Percentiles rank a stretch among this genome's conserved stretches.
Conservation (phyloP, 805 yeast species). For the Starmerella davenportii region DNA sequence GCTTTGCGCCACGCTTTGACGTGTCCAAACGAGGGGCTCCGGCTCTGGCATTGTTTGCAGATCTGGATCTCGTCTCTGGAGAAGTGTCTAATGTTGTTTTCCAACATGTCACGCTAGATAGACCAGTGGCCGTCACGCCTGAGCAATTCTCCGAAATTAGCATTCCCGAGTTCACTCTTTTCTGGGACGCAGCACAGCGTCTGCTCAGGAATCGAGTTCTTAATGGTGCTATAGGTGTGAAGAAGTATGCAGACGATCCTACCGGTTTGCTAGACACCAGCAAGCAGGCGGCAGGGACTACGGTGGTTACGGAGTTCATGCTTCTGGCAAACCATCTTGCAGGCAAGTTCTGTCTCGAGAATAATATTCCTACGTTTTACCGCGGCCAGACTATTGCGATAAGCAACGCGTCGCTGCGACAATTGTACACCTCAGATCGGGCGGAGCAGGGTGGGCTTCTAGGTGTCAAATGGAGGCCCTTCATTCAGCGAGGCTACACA, state of each 20-base stretch:
- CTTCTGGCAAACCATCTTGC: slow-evolving; percentile 45
- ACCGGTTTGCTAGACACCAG: not conserved
- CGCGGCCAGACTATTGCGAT: slow-evolving; percentile 18
- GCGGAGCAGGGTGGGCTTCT: slow-evolving; percentile 2
- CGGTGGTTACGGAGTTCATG: slow-evolving; percentile 72
- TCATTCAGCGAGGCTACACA: slow-evolving; percentile 36
- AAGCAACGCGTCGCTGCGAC: not conserved
- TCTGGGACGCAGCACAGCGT: slow-evolving; percentile 19
- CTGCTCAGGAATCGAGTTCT: slow-evolving; percentile 22
- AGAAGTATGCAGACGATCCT: slow-evolving; percentile 18
- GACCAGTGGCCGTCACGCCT: not conserved
- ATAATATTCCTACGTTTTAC: slow-evolving; percentile 18
- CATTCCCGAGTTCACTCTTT: slow-evolving; percentile 16
- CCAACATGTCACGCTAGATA: slow-evolving; percentile 1
- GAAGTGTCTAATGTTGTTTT: slow-evolving; percentile 1
- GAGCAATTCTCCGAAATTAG: not conserved
- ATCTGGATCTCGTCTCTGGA: slow-evolving; percentile 2
- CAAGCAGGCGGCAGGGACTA: slow-evolving; percentile 28
- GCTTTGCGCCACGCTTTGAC: slow-evolving; percentile 1
- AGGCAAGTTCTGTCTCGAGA: slow-evolving; percentile 16
- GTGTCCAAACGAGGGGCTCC: slow-evolving; percentile 2
- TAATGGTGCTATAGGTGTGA: slow-evolving; percentile 28
- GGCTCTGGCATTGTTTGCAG: slow-evolving; percentile 7
- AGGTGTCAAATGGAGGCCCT: slow-evolving; percentile 28
- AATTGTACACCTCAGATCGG: slow-evolving; percentile 1